Conservation (phyloP, 169 alveolate species). For the Cryptosporidium sp. region DNA sequence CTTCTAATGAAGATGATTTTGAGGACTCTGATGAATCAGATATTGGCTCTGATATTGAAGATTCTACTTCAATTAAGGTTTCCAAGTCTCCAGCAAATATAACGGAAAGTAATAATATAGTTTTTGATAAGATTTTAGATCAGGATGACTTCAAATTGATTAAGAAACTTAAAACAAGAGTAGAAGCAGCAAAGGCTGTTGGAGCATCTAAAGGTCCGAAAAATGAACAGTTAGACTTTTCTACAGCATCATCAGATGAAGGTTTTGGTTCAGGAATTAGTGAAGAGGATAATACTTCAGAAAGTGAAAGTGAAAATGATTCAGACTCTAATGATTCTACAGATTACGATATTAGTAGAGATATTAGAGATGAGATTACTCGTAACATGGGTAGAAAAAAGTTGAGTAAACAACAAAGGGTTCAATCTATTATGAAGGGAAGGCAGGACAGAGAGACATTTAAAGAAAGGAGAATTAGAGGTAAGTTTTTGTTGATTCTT, state of each 20-base stretch:
- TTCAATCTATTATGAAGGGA: slow-evolving; percentile 45
- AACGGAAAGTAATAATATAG: background rate
- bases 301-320: background rate
- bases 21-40: slow-evolving; percentile 1
- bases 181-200: slow-evolving; percentile 56
- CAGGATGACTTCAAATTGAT: slow-evolving; percentile 77
- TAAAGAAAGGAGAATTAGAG: slow-evolving; percentile 54
- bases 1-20: background rate
- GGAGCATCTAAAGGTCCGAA: slow-evolving; percentile 23
- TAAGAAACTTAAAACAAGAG: slow-evolving; percentile 71
- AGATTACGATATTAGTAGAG: slow-evolving; percentile 3
- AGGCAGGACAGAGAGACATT: slow-evolving; percentile 61
- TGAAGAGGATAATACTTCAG: background rate
- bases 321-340: slow-evolving; percentile 20
- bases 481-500: slow-evolving; percentile 8
- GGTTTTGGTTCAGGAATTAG: background rate
- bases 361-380: slow-evolving; percentile 19
- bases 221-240: slow-evolving; percentile 5
- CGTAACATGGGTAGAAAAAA: slow-evolving; percentile 17
- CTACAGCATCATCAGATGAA: slow-evolving; percentile 22
- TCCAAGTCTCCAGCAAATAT: background rate
- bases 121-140: slow-evolving; percentile 71
- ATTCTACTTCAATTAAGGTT: background rate
- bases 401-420: slow-evolving; percentile 39
- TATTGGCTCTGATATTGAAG: background rate